Evolutionary conservation across 2,329 filamentous ascomycete species (phyloP).

Genomic region (Laburnicola sp.): DNA sequence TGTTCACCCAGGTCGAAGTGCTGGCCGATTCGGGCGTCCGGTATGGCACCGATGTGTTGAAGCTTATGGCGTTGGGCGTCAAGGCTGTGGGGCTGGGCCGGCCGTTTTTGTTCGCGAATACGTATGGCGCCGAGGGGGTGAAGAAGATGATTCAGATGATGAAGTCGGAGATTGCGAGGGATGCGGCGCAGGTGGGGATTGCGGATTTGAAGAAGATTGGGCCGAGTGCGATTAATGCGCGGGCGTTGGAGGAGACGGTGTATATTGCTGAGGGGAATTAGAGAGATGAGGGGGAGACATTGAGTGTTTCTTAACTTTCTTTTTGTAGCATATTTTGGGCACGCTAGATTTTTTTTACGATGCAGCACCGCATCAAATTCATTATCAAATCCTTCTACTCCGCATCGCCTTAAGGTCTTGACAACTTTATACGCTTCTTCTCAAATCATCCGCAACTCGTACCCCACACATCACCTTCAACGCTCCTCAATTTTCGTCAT

Average conservation of each 20-base stretch:
- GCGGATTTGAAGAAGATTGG: slow-evolving; percentile 19
- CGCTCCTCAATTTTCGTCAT: too few relatives aligned
- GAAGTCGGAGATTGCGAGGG: slow-evolving; percentile 49
- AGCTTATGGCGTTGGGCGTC: slow-evolving; percentile 36
- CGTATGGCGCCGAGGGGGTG: slow-evolving; percentile 62
- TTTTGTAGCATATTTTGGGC: too few relatives aligned
- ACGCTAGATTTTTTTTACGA: too few relatives aligned
- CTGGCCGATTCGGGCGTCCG: slow-evolving; percentile 38
- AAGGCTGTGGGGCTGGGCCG: slow-evolving; percentile 49
- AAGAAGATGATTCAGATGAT: slow-evolving; percentile 57
- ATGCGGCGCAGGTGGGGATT: slow-evolving; percentile 22
- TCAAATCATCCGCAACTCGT: too few relatives aligned
- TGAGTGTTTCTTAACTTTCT: too few relatives aligned
- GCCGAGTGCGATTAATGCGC: neutral
- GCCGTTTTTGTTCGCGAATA: slow-evolving; percentile 54
- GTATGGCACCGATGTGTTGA: slow-evolving; percentile 37
- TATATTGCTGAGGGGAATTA: neutral
- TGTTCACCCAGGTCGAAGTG: slow-evolving; percentile 40
- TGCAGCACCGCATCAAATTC: too few relatives aligned
- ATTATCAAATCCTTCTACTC: too few relatives aligned
- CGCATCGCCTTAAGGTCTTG: too few relatives aligned
- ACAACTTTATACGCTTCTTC: too few relatives aligned
- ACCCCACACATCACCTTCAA: too few relatives aligned
- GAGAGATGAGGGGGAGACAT: too few relatives aligned
- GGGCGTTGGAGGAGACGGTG: slow-evolving; percentile 1